phyloP scores from a whole-genome alignment of 192 early-diverging fungal genomes.

The Backusella morwellensis region DNA sequence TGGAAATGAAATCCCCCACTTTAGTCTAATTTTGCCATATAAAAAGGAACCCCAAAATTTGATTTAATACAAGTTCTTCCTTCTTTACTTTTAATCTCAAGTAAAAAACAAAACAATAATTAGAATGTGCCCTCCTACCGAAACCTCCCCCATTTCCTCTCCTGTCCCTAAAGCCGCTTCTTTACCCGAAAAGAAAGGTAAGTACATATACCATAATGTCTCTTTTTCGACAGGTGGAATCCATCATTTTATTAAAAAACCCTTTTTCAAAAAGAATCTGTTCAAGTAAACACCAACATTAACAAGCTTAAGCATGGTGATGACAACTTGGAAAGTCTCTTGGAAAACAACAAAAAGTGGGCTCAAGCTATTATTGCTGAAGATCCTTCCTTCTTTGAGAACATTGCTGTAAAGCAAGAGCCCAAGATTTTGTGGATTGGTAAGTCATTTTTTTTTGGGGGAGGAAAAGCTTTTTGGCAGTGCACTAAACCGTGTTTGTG shows the following conservation, averaged over 20 bases:
- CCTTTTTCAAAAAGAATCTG: not conserved
- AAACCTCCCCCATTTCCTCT: not conserved
- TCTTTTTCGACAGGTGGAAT: not conserved
- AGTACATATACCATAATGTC: not conserved
- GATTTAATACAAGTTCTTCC: not conserved
- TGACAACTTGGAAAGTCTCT: constrained; percentile 24
- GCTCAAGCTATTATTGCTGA: constrained; percentile 50
- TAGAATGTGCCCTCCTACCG: not conserved
- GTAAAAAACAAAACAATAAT: not conserved
- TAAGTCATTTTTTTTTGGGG: constrained; percentile 16
- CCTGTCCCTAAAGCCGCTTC: not conserved
- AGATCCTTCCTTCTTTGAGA: constrained; percentile 70
- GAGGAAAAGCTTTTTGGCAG: not conserved
- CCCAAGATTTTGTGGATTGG: constrained; percentile 90
- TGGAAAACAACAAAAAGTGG: constrained; percentile 66
- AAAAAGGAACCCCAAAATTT: constrained; percentile 1
- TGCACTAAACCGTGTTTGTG: not conserved
- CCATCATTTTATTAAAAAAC: not conserved
- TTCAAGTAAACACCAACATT: not conserved
- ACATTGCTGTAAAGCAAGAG: constrained; percentile 68
- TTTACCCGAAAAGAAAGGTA: constrained; percentile 3
- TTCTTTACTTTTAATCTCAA: not conserved
- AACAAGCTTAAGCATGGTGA: constrained; percentile 33
- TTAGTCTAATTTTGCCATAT: not conserved
- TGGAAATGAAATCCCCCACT: not conserved